Conservation (phyloP, 2,329 filamentous ascomycete genomes). For the Thielaviopsis populi region DNA sequence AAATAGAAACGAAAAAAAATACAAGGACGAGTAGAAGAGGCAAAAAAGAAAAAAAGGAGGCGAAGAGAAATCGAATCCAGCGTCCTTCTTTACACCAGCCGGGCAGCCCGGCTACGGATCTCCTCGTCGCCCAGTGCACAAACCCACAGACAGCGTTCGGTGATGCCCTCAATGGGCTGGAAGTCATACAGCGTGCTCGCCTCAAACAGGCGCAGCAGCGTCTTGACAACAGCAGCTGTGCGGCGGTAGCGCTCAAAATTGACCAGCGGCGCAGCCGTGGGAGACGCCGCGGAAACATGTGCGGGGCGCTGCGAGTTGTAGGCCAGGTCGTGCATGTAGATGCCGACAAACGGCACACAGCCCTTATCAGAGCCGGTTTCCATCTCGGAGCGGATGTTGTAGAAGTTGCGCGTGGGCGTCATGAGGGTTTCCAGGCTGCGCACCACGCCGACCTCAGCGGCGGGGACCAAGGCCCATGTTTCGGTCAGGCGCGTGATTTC, state of each 20-base stretch:
- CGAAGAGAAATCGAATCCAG: background rate
- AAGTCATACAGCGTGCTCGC: conserved; percentile 62
- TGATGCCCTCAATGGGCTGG: conserved; percentile 58
- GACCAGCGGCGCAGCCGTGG: conserved; percentile 51
- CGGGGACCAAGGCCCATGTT: conserved; percentile 58
- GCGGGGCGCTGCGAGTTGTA: conserved; percentile 69
- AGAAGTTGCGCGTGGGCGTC: conserved; percentile 63
- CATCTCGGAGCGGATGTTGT: conserved; percentile 65
- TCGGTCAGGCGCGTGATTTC: conserved; percentile 51
- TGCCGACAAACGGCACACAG: conserved; percentile 72
- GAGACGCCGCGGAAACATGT: conserved; percentile 49
- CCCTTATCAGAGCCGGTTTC: conserved; percentile 51
- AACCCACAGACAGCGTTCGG: conserved; percentile 75
- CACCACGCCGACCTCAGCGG: conserved; percentile 49
- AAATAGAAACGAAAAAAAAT: background rate
- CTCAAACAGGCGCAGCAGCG: conserved; percentile 61
- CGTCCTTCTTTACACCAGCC: conserved; percentile 28
- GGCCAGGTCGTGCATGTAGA: conserved; percentile 70
- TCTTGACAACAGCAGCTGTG: conserved; percentile 64
- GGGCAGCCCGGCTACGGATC: conserved; percentile 42
- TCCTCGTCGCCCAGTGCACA: conserved; percentile 62
- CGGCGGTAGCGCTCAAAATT: conserved; percentile 74
- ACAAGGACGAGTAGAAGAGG: conserved; percentile 4
- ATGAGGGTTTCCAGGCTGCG: conserved; percentile 56
- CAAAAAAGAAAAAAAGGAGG: conserved; percentile 1